Conservation (phyloP, 1,139 yeast genomes). For the Spathaspora jeffriesii region DNA sequence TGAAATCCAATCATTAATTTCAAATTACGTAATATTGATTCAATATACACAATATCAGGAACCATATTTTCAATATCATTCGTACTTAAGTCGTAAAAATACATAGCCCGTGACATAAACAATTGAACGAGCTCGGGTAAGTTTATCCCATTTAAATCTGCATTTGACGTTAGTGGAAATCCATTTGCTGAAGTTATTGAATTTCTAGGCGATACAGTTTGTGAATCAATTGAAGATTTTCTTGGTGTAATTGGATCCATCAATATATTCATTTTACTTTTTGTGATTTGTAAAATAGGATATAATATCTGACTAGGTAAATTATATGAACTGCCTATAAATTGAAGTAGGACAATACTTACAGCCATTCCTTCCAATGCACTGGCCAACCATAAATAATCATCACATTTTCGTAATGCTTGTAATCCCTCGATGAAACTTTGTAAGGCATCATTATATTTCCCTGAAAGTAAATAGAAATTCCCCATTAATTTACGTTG, state of each 20-base stretch:
- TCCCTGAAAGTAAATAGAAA: slow-evolving; percentile 78
- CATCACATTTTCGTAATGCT: slow-evolving; percentile 62
- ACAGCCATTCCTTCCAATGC: slow-evolving; percentile 81
- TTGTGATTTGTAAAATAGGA: slow-evolving; percentile 23
- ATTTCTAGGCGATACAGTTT: slow-evolving; percentile 32
- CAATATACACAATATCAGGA: slow-evolving; percentile 82
- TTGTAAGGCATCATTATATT: slow-evolving; percentile 66
- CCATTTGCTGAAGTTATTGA: slow-evolving; percentile 22
- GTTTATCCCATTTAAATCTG: slow-evolving; percentile 29
- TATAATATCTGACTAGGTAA: slow-evolving; percentile 46
- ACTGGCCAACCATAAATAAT: slow-evolving; percentile 85
- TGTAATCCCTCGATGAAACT: slow-evolving; percentile 73
- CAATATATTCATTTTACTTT: slow-evolving; percentile 14
- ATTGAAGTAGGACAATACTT: slow-evolving; percentile 61
- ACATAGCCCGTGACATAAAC: slow-evolving; percentile 45
- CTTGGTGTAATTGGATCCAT: neutral
- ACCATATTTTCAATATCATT: slow-evolving; percentile 70
- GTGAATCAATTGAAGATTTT: slow-evolving; percentile 8
- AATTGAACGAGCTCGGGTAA: slow-evolving; percentile 52
- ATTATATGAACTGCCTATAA: slow-evolving; percentile 58
- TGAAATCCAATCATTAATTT: slow-evolving; percentile 60
- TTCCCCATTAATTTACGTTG: slow-evolving; percentile 76
- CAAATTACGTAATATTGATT: slow-evolving; percentile 63
- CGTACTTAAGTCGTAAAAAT: slow-evolving; percentile 61
- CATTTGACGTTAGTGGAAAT: slow-evolving; percentile 7